Conservation (phyloP, 2,329 filamentous ascomycete species). For the Bisporella sp. region DNA sequence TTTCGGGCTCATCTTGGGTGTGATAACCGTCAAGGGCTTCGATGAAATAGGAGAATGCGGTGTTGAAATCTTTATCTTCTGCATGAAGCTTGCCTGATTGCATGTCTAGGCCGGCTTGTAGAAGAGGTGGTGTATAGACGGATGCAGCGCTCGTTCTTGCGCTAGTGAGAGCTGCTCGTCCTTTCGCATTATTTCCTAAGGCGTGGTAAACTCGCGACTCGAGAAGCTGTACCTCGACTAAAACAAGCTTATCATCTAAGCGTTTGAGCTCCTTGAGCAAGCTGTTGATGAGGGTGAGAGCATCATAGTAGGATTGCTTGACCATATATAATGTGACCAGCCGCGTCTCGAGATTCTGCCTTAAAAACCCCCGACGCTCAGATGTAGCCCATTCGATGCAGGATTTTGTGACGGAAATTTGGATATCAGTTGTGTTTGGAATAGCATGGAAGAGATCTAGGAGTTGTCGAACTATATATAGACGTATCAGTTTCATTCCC, state of each 20-base stretch:
- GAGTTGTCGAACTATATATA: slow-evolving; percentile 73
- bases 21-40: slow-evolving; percentile 97
- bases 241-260: slow-evolving; percentile 93
- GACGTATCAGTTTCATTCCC: slow-evolving; percentile 1
- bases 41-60: slow-evolving; percentile 97
- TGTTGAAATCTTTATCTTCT: slow-evolving; percentile 98
- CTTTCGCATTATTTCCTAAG: slow-evolving; percentile 92
- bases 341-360: slow-evolving; percentile 95
- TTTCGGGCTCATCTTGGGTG: slow-evolving; percentile 76
- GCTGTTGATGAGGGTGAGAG: slow-evolving; percentile 91
- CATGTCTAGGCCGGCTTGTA: slow-evolving; percentile 97
- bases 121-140: slow-evolving; percentile 90
- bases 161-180: slow-evolving; percentile 86
- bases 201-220: slow-evolving; percentile 98
- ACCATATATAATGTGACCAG: slow-evolving; percentile 93
- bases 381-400: slow-evolving; percentile 99
- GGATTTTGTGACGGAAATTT: slow-evolving; percentile 93
- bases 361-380: slow-evolving; percentile 90
- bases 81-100: slow-evolving; percentile 98
- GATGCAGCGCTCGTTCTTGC: slow-evolving; percentile 92
- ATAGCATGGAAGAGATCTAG: slow-evolving; percentile 93
- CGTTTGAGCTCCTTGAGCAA: slow-evolving; percentile 95
- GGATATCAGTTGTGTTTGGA: slow-evolving; percentile 88
- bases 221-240: slow-evolving; percentile 95
- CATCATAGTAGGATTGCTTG: slow-evolving; percentile 96